Evolutionary conservation across 306 rosid genomes (phyloP), one percentile per base, ranked within the genome.

Genomic region (Quercus gilva): DNA sequence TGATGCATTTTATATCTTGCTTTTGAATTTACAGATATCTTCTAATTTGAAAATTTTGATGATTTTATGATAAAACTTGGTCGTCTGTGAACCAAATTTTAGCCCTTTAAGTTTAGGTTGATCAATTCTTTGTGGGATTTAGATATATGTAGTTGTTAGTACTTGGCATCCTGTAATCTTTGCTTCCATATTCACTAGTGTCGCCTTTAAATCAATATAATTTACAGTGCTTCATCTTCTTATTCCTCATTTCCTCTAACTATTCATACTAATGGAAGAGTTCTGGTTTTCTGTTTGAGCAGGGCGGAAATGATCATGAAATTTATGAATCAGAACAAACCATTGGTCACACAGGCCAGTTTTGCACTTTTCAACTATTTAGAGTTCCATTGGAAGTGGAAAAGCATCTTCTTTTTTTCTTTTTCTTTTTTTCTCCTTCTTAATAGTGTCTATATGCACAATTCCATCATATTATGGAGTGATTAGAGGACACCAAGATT

Each of bases 261-360:
- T 29, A 14, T 64, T 17, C 45, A 64, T 64, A 29, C 21, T 7
- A 7, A 64, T 64, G 41, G 11, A 65, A 31, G 49, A 29, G 49
- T 31, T 65, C 23, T 65, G 71, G 20, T 74, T 26, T 77, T 18
- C 4, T 11, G 35, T 57, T 74, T 86, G 82, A 31, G 59, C 92
- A 94, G 97, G 99, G 99, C 76, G 99, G 99, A 72, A 94, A 94
- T 76, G 99, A 94, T 78, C 97, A 91, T 79, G 99, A 92, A 86
- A 94, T 94, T 77, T 94, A 71, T 83, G 99, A 91, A 89, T 94
- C 97, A 56, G 97, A 91, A 57, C 69, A 84, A 78, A 94, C 99
- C 15, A 43, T 89, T 3, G 99, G 97, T 41, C 99, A 92, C 91
- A 92, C 94, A 73, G 97, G 99, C 91, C 55, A 77, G 79, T 19